Evolutionary conservation across 2,329 filamentous ascomycete genomes (phyloP).

Genomic region (Pyrenophora teres): DNA sequence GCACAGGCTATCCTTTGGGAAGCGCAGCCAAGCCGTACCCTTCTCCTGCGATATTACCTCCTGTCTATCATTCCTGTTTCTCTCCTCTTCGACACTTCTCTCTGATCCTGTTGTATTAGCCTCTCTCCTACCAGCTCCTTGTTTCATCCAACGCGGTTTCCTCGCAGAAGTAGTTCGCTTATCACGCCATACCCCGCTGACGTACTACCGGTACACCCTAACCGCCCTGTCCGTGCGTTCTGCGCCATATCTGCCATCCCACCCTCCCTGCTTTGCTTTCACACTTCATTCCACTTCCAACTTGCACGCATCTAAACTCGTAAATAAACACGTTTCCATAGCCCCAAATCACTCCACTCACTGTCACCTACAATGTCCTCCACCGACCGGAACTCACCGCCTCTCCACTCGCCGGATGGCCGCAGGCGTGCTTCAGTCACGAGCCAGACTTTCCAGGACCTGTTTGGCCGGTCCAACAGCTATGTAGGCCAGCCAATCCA

Average conservation of each 20-base stretch:
- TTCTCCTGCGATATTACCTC: constrained; percentile 32
- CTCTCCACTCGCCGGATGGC: constrained; percentile 43
- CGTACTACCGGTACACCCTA: constrained; percentile 20
- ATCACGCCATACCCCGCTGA: constrained; percentile 38
- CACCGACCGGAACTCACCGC: constrained; percentile 49
- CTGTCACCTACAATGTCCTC: constrained; percentile 38
- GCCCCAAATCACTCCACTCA: constrained; percentile 1
- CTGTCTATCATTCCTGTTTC: constrained; percentile 22
- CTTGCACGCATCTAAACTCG: not conserved
- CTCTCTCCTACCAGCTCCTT: constrained; percentile 13
- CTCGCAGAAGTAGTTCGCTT: constrained; percentile 22
- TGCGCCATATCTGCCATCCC: constrained; percentile 25
- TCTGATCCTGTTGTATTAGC: constrained; percentile 12
- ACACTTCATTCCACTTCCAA: constrained; percentile 7
- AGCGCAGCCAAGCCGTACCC: constrained; percentile 16
- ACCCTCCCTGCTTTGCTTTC: constrained; percentile 21
- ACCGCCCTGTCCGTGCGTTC: constrained; percentile 29
- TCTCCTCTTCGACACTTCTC: constrained; percentile 7
- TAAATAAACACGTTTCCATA: constrained; percentile 9
- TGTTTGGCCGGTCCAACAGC: constrained; percentile 50
- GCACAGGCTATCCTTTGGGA: constrained; percentile 14
- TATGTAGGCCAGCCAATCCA: constrained; percentile 39
- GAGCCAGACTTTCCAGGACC: constrained; percentile 55
- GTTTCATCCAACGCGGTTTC: constrained; percentile 16
- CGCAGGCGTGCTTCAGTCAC: constrained; percentile 55